Base-by-base conservation (phyloP, 1,284 basidiomycete species). In the Vanrija pseudolonga region DNA sequence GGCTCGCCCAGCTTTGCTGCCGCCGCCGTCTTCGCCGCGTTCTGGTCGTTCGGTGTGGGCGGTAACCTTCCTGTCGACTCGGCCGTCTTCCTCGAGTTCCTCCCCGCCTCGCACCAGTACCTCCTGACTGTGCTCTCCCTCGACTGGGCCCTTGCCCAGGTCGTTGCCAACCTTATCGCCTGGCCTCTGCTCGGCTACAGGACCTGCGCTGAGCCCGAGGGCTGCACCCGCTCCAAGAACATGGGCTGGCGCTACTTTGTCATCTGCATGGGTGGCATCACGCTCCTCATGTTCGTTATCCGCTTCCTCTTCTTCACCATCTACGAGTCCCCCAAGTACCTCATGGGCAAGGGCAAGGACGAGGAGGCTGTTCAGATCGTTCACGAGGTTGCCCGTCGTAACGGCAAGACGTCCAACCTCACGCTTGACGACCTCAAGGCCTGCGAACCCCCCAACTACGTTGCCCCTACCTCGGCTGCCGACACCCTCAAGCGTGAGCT, bases 121-220 rank as follows among this genome's bases (percentile, higher is more conserved):
- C 80, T 84, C 23, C 73, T 86, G 38, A 85, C 84, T 0, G 74
- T 86, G 22, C 78, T 86, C 1, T 84, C 83, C 14, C 78, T 81
- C 38, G 85, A 83, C 79, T 86, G 85, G 85, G 82, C 83, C 5
- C 64, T 85, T 17, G 85, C 84, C 0, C 68, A 71, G 51, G 59
- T 69, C 15, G 17, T 69, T 32, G 65, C 64, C 0, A 64, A 62
- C 6, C 51, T 68, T 9, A 55, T 69, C 38, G 67, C 67, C 2
- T 69, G 67, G 69, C 66, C 66, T 0, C 44, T 64, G 9, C 58
- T 69, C 14, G 68, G 66, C 18, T 52, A 63, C 47, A 44, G 57
- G 38, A 60, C 65, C 17, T 66, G 66, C 48, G 41, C 50, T 15
- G 17, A 14, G 4, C 24, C 40, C 14, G 61, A 69, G 50, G 58